Evolutionary conservation across 352 stramenopile species (phyloP).

Genomic region (Phytopythium ostracodes): DNA sequence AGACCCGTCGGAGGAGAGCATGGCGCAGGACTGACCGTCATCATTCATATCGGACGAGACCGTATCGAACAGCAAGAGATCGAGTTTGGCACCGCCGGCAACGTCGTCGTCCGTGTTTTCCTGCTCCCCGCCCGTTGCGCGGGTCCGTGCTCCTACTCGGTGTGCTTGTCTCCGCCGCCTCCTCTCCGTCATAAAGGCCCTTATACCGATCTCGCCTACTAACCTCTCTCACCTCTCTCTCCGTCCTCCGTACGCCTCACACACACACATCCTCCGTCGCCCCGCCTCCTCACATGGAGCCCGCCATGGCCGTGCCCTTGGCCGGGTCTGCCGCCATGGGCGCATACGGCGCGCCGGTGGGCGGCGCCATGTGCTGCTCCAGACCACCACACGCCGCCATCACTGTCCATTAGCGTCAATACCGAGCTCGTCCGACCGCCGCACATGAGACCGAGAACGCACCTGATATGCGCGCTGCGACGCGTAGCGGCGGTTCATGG

Average conservation of each 20-base stretch:
- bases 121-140: neutral
- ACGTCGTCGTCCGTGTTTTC: neutral
- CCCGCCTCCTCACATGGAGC: conserved; percentile 43
- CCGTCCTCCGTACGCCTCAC: neutral
- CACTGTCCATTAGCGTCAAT: neutral
- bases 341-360: conserved; percentile 53
- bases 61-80: neutral
- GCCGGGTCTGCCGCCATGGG: conserved; percentile 62
- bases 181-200: neutral
- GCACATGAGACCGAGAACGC: conserved; percentile 11
- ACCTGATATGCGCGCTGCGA: conserved; percentile 80
- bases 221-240: neutral
- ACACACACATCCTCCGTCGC: neutral
- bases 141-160: neutral
- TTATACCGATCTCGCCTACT: conserved; percentile 2
- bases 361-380: conserved; percentile 63
- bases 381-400: conserved; percentile 7
- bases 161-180: neutral
- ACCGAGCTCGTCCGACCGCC: neutral
- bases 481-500: conserved; percentile 76
- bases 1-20: neutral
- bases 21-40: neutral
- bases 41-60: too few species aligned
- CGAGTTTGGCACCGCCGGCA: neutral
- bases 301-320: conserved; percentile 74